A percentile compares a stretch with the other conserved stretches of the same genome.
These are phyloP conservation scores for Fragaria nilgerrensis DNA, from an alignment of 306 rosid species.

Conservation along the genomic window DNA sequence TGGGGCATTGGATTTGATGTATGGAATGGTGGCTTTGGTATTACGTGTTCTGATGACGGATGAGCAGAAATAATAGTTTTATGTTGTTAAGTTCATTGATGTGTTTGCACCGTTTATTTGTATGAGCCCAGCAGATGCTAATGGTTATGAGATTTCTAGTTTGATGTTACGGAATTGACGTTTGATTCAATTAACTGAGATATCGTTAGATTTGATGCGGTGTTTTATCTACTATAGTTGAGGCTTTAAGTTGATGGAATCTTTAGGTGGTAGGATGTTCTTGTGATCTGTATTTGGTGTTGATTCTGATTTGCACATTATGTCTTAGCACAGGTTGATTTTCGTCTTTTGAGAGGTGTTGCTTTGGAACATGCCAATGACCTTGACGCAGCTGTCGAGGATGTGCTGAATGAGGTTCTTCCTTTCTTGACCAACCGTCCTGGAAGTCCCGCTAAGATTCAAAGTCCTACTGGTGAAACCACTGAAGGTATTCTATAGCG, in stretches of 20 bases:
- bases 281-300: background rate
- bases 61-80: no score
- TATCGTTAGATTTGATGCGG: background rate
- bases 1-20: background rate
- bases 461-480: conserved; percentile 4
- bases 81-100: background rate
- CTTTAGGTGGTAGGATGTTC: background rate
- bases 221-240: background rate
- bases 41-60: background rate
- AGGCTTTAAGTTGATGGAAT: background rate
- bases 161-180: background rate
- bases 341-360: conserved; percentile 75
- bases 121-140: background rate
- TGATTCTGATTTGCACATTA: background rate
- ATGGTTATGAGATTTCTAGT: background rate
- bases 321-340: conserved; percentile 47
- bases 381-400: conserved; percentile 61
- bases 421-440: conserved; percentile 37
- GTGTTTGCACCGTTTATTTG: no score
- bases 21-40: background rate
- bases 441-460: conserved; percentile 19
- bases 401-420: conserved; percentile 58
- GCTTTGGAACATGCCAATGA: conserved; percentile 77
- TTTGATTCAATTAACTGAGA: background rate
- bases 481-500: conserved; percentile 14